A percentile compares a stretch with the other conserved stretches of the same genome.
Evolutionary conservation across 2,329 filamentous ascomycete species (phyloP).

Genomic region (Cordyceps tenuipes): DNA sequence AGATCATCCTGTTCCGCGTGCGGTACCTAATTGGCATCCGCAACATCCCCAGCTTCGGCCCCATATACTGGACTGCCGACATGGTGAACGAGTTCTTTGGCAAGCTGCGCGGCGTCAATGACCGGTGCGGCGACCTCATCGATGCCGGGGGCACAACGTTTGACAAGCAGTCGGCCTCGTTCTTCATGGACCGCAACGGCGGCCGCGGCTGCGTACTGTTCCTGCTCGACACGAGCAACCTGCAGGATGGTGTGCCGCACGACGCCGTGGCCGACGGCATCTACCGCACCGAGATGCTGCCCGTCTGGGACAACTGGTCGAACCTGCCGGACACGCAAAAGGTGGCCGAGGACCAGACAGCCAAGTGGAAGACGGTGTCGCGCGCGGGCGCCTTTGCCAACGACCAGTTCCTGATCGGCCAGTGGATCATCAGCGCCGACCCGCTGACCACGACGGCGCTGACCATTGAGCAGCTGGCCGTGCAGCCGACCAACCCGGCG

Average conservation of each 20-base stretch:
- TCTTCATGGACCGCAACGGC: slow-evolving; percentile 24
- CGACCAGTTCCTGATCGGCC: slow-evolving; percentile 22
- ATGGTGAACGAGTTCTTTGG: slow-evolving; percentile 36
- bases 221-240: slow-evolving; percentile 19
- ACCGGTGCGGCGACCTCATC: slow-evolving; percentile 28
- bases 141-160: slow-evolving; percentile 16
- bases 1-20: slow-evolving; percentile 39
- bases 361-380: slow-evolving; percentile 17
- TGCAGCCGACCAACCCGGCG: slow-evolving; percentile 25
- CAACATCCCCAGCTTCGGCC: slow-evolving; percentile 21
- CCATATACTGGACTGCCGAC: slow-evolving; percentile 27
- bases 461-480: slow-evolving; percentile 22
- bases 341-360: slow-evolving; percentile 18
- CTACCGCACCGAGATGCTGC: slow-evolving; percentile 20
- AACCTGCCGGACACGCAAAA: slow-evolving; percentile 20
- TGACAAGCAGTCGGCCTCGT: slow-evolving; percentile 19
- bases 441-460: slow-evolving; percentile 20
- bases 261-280: slow-evolving; percentile 23
- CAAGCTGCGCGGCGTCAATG: slow-evolving; percentile 32
- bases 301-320: slow-evolving; percentile 24
- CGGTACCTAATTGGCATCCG: slow-evolving; percentile 33
- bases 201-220: slow-evolving; percentile 27
- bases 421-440: slow-evolving; percentile 25
- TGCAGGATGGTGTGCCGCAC: slow-evolving; percentile 16
- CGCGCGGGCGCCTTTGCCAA: slow-evolving; percentile 16